These are phyloP conservation scores for Cercospora sp. DNA, from an alignment of 2,329 filamentous ascomycete genomes.

Conservation along the genomic window DNA sequence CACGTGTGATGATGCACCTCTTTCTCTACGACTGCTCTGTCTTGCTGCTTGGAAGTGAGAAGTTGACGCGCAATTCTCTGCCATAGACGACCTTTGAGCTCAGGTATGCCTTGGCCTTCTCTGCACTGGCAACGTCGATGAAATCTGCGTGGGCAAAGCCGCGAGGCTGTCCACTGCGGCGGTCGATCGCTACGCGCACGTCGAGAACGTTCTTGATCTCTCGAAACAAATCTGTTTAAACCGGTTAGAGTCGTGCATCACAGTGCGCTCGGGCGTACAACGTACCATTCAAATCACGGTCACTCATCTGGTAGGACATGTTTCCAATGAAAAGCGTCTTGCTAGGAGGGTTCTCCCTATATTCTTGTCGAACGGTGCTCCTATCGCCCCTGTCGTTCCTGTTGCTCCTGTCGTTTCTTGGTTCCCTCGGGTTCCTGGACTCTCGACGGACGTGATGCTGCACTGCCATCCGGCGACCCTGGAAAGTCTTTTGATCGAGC, in stretches of 20 bases:
- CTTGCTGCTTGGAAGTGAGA: conserved; percentile 27
- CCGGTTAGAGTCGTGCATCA: background rate
- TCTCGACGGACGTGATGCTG: conserved; percentile 53
- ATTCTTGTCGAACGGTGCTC: background rate
- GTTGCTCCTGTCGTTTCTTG: background rate
- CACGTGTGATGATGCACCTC: background rate
- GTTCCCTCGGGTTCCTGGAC: background rate
- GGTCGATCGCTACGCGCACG: conserved; percentile 79
- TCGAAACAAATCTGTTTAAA: conserved; percentile 61
- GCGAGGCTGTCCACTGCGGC: conserved; percentile 73
- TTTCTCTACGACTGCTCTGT: background rate
- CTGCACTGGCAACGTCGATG: conserved; percentile 64
- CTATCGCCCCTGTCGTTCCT: background rate
- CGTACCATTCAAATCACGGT: conserved; percentile 69
- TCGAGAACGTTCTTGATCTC: conserved; percentile 69
- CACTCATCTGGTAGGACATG: conserved; percentile 81
- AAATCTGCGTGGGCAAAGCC: conserved; percentile 88
- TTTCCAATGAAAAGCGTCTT: conserved; percentile 80
- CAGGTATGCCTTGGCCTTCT: conserved; percentile 59
- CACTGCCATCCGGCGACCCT: conserved; percentile 64
- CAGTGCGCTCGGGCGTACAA: background rate
- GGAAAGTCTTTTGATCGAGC: conserved; percentile 60
- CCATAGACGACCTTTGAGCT: conserved; percentile 62
- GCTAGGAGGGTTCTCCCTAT: conserved; percentile 50
- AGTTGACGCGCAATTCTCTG: conserved; percentile 67